A percentile compares a stretch with the other conserved stretches of the same genome.
Evolutionary conservation across 2,329 filamentous ascomycete genomes (phyloP).

Genomic region (Exophiala oligosperma): DNA sequence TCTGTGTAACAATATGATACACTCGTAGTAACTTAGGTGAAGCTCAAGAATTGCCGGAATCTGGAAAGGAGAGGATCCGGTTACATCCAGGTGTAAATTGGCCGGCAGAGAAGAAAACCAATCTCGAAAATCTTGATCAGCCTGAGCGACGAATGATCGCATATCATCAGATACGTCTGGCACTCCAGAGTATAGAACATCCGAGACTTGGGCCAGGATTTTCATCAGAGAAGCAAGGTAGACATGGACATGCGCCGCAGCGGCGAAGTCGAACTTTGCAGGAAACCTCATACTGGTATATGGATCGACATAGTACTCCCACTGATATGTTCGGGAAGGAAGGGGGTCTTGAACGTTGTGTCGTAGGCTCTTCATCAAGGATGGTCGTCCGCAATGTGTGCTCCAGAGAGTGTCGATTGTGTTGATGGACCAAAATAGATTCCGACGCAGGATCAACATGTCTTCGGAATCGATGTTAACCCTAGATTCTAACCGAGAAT

Average conservation of each 20-base stretch:
- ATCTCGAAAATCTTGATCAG: conserved; percentile 7
- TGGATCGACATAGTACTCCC: conserved; percentile 8
- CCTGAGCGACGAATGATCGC: conserved; percentile 3
- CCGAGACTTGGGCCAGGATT: conserved; percentile 6
- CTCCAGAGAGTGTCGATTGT: conserved; percentile 31
- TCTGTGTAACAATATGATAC: conserved; percentile 55
- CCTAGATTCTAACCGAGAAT: conserved; percentile 1
- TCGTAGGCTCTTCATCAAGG: conserved; percentile 3
- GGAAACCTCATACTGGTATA: conserved; percentile 5
- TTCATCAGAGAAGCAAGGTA: conserved; percentile 10
- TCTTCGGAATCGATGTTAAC: background rate
- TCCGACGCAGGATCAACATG: conserved; percentile 29
- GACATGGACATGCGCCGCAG: conserved; percentile 11
- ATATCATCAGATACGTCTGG: conserved; percentile 9
- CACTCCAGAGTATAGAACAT: conserved; percentile 14
- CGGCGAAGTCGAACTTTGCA: conserved; percentile 4
- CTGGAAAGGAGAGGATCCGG: conserved; percentile 7
- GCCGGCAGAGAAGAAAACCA: conserved; percentile 7
- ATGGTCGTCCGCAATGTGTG: conserved; percentile 8
- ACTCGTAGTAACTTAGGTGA: conserved; percentile 50
- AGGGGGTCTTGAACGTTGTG: conserved; percentile 7
- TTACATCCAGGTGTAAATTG: conserved; percentile 4
- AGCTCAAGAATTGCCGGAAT: conserved; percentile 31
- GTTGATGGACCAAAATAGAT: conserved; percentile 41
- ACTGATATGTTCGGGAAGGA: conserved; percentile 9